Evolutionary conservation across 108 stramenopile species (phyloP).

Genomic region (Fragilaria radians): DNA sequence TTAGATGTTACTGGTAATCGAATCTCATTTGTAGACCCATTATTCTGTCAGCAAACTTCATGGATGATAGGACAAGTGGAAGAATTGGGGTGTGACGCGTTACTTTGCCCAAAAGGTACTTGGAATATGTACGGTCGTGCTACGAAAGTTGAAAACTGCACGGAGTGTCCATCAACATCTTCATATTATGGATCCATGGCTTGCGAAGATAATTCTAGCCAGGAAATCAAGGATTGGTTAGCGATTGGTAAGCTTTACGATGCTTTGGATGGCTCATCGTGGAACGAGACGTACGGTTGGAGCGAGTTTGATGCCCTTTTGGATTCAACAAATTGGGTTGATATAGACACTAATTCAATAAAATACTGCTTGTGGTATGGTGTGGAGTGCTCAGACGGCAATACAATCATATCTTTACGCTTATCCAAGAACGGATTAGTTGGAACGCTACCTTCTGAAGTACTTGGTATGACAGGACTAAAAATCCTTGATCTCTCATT

Average conservation of each 20-base stretch:
- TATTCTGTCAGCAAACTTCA: not conserved
- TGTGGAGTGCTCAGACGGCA: conserved; percentile 30
- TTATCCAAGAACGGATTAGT: conserved; percentile 13
- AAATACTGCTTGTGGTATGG: conserved; percentile 49
- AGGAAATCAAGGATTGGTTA: conserved; percentile 2
- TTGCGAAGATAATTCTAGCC: conserved; percentile 25
- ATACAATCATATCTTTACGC: conserved; percentile 16
- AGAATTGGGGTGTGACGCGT: conserved; percentile 35
- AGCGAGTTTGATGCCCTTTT: not conserved
- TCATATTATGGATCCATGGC: conserved; percentile 32
- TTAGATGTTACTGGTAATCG: conserved; percentile 6
- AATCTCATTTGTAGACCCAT: not conserved
- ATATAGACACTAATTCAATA: conserved; percentile 13
- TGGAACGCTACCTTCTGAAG: conserved; percentile 3
- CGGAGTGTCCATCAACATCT: conserved; percentile 20
- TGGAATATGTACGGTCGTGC: conserved; percentile 2
- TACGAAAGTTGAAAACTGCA: not conserved
- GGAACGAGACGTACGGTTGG: conserved; percentile 6
- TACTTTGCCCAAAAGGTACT: conserved; percentile 34
- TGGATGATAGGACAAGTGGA: conserved; percentile 23
- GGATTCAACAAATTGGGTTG: not conserved
- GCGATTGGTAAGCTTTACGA: conserved; percentile 1
- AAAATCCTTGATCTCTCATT: conserved; percentile 13
- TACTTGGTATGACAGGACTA: conserved; percentile 24
- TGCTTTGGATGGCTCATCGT: conserved; percentile 1